Conservation (phyloP, 306 rosid species). For the Lotus japonicus region DNA sequence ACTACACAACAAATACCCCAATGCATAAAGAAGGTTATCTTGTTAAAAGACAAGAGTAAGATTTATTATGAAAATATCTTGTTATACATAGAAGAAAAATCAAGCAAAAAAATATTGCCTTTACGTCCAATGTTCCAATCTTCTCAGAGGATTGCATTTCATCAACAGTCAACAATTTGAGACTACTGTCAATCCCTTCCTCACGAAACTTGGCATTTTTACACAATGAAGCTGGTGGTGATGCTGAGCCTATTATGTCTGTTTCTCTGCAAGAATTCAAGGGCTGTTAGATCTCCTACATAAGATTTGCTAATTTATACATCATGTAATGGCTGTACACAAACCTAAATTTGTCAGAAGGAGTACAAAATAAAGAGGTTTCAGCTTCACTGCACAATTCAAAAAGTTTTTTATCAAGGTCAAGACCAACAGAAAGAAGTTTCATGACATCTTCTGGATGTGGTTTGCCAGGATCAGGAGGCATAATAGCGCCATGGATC, state of each 20-base stretch:
- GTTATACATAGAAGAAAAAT: slow-evolving; percentile 10
- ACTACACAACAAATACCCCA: not conserved
- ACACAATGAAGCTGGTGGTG: slow-evolving; percentile 38
- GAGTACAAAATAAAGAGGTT: slow-evolving; percentile 27
- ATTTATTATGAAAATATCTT: not conserved
- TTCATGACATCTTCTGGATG: slow-evolving; percentile 61
- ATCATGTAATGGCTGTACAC: slow-evolving; percentile 23
- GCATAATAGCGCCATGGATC: slow-evolving; percentile 36
- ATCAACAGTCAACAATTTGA: slow-evolving; percentile 29
- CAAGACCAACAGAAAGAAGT: slow-evolving; percentile 49
- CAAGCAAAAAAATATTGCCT: slow-evolving; percentile 37
- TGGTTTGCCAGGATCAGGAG: slow-evolving; percentile 65
- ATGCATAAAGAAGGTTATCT: slow-evolving; percentile 1
- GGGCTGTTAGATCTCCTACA: slow-evolving; percentile 17
- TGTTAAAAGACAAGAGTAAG: not conserved
- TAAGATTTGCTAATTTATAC: slow-evolving; percentile 19
- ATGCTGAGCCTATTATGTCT: slow-evolving; percentile 41
- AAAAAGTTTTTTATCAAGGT: slow-evolving; percentile 37
- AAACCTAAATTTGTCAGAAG: slow-evolving; percentile 38
- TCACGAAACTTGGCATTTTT: slow-evolving; percentile 23
- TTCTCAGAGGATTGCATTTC: slow-evolving; percentile 39
- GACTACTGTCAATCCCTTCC: slow-evolving; percentile 29
- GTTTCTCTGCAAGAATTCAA: slow-evolving; percentile 39
- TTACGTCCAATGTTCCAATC: slow-evolving; percentile 22
- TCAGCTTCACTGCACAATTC: slow-evolving; percentile 44